Percentiles rank a stretch among this genome's conserved stretches.
Evolutionary conservation across 352 stramenopile genomes (phyloP).

Genomic region (Pythium utonaiense): DNA sequence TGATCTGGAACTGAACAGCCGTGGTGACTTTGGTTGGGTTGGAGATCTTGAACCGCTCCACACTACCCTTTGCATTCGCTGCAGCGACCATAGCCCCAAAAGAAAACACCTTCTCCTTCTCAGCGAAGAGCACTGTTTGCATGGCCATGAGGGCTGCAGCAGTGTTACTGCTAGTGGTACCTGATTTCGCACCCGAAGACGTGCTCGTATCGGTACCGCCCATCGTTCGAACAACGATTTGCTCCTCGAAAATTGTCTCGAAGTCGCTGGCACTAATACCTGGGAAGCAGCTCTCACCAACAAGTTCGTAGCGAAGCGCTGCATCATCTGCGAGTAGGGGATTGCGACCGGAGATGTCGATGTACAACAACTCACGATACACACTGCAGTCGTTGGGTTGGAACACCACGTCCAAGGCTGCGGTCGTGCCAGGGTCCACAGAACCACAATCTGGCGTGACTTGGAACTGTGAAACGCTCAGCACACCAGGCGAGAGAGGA

Average conservation of each 20-base stretch:
- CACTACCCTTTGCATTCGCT: slow-evolving; percentile 61
- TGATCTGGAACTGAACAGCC: slow-evolving; percentile 82
- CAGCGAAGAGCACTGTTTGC: slow-evolving; percentile 75
- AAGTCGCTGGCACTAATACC: slow-evolving; percentile 86
- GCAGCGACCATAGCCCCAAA: slow-evolving; percentile 84
- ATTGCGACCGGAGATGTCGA: slow-evolving; percentile 82
- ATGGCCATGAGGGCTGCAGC: slow-evolving; percentile 22
- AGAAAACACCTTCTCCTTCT: slow-evolving; percentile 84
- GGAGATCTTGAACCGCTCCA: slow-evolving; percentile 93
- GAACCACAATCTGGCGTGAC: slow-evolving; percentile 70
- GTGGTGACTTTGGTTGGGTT: slow-evolving; percentile 95
- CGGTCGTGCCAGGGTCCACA: slow-evolving; percentile 81
- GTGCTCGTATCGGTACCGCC: slow-evolving; percentile 26
- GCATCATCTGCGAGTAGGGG: slow-evolving; percentile 26
- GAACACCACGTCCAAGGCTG: slow-evolving; percentile 75
- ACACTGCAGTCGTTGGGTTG: slow-evolving; percentile 67
- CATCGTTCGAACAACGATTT: slow-evolving; percentile 87
- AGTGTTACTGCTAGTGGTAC: neutral
- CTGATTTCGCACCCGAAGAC: neutral
- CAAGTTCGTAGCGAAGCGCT: slow-evolving; percentile 78
- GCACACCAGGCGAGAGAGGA: slow-evolving; percentile 24
- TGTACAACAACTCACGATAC: slow-evolving; percentile 63
- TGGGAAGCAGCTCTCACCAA: slow-evolving; percentile 93
- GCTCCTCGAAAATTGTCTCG: slow-evolving; percentile 94
- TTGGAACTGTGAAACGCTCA: slow-evolving; percentile 77